Percentiles rank a stretch among this genome's conserved stretches.
Evolutionary conservation across 2,329 filamentous ascomycete genomes (phyloP).

Genomic region (Alternaria triticina): DNA sequence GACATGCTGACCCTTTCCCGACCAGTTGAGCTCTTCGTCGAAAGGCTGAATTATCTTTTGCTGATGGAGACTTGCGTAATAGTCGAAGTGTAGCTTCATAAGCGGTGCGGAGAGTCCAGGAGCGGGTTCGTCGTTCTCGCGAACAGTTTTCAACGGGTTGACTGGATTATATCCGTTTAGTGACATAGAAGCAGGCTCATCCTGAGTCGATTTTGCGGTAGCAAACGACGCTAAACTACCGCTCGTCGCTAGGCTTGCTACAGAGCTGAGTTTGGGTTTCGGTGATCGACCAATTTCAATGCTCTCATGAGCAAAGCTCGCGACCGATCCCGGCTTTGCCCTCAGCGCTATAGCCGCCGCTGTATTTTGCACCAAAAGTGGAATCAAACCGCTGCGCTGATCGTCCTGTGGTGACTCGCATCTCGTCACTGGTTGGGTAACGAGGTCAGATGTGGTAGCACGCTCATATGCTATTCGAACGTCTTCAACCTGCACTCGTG

Average conservation of each 20-base stretch:
- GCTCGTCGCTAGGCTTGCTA: neutral
- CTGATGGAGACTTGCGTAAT: neutral
- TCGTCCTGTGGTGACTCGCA: no score
- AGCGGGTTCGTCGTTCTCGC: neutral
- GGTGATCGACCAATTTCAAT: no score
- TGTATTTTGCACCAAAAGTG: no score
- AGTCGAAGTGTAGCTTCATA: neutral
- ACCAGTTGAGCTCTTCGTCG: constrained; percentile 28
- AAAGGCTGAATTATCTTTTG: constrained; percentile 1
- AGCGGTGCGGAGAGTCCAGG: neutral
- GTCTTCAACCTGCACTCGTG: no score
- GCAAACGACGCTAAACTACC: neutral
- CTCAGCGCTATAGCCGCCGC: no score
- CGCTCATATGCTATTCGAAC: no score
- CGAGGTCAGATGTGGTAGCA: no score
- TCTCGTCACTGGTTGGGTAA: no score
- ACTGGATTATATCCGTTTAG: neutral
- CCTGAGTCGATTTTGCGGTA: neutral
- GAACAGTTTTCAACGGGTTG: neutral
- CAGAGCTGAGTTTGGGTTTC: no score
- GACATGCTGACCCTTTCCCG: constrained; percentile 30
- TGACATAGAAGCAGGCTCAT: neutral
- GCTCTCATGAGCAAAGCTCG: no score
- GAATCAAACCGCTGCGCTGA: no score
- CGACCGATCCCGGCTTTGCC: no score